phyloP scores from a whole-genome alignment of 495 filamentous ascomycete genomes.

The Penicillium daleae region DNA sequence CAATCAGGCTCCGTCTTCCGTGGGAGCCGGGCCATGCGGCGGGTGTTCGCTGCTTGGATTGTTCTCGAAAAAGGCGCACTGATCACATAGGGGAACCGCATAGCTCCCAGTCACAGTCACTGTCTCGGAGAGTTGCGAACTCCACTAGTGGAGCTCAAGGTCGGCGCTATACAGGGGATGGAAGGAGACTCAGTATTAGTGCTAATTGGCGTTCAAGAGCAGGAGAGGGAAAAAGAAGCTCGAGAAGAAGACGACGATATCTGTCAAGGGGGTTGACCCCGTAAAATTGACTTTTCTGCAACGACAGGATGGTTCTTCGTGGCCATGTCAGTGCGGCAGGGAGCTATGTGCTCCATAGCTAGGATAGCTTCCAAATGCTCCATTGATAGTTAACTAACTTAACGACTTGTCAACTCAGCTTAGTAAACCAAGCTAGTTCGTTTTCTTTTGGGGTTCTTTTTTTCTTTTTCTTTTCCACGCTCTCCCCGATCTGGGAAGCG shows the following conservation, averaged over 20 bases:
- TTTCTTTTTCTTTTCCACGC: background rate
- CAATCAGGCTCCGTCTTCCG: slow-evolving; percentile 11
- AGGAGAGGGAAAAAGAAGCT: background rate
- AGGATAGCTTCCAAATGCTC: background rate
- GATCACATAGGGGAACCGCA: slow-evolving; percentile 21
- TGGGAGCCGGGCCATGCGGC: slow-evolving; percentile 8
- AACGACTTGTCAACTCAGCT: background rate
- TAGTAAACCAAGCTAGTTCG: background rate
- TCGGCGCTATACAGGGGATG: slow-evolving; percentile 18
- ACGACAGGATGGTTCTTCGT: background rate
- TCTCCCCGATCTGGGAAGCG: slow-evolving; percentile 13
- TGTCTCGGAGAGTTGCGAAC: slow-evolving; percentile 16
- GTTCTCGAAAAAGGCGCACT: slow-evolving; percentile 31
- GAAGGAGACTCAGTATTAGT: slow-evolving; percentile 20
- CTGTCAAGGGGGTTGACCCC: background rate
- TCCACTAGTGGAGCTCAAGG: slow-evolving; percentile 25
- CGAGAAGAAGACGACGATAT: background rate
- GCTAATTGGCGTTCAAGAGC: background rate
- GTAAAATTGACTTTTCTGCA: background rate
- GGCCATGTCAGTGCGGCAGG: background rate
- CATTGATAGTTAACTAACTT: too few relatives aligned
- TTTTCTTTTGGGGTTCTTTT: background rate
- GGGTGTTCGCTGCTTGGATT: slow-evolving; percentile 16
- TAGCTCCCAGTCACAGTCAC: slow-evolving; percentile 8
- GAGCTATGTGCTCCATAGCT: background rate